These are phyloP conservation scores for Candida fluviatilis DNA, from an alignment of 805 yeast genomes.

Conservation along the genomic window DNA sequence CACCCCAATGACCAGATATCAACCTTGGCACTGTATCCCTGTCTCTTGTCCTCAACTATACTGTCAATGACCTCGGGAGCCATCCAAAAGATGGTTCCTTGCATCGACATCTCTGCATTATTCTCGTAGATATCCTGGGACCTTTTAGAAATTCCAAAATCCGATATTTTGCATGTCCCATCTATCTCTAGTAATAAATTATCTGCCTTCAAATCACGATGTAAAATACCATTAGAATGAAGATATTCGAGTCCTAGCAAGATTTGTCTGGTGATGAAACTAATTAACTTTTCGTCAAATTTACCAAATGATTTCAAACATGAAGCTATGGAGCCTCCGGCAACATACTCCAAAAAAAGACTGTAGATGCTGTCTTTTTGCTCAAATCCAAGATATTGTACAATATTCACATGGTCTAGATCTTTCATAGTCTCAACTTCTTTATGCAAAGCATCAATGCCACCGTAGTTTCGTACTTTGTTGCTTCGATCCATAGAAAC, in stretches of 20 bases:
- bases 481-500: conserved; percentile 28
- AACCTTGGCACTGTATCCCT: conserved; percentile 95
- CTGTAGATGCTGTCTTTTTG: conserved; percentile 70
- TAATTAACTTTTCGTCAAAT: conserved; percentile 74
- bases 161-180: conserved; percentile 93
- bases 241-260: conserved; percentile 81
- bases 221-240: conserved; percentile 83
- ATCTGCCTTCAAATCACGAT: conserved; percentile 93
- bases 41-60: conserved; percentile 63
- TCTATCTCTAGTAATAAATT: conserved; percentile 83
- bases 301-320: conserved; percentile 78
- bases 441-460: conserved; percentile 76
- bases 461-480: conserved; percentile 46
- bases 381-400: conserved; percentile 94
- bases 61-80: conserved; percentile 98
- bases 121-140: conserved; percentile 76
- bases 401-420: conserved; percentile 89
- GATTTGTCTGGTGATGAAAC: conserved; percentile 73
- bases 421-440: conserved; percentile 95
- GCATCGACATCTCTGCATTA: conserved; percentile 95
- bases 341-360: conserved; percentile 89
- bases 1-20: conserved; percentile 99
- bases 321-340: conserved; percentile 95
- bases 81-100: conserved; percentile 99
- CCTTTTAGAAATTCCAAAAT: conserved; percentile 91